Evolutionary conservation across 257 asterid genomes (phyloP), one percentile per base, ranked within the genome.

Genomic region (Penstemon newberryi): DNA sequence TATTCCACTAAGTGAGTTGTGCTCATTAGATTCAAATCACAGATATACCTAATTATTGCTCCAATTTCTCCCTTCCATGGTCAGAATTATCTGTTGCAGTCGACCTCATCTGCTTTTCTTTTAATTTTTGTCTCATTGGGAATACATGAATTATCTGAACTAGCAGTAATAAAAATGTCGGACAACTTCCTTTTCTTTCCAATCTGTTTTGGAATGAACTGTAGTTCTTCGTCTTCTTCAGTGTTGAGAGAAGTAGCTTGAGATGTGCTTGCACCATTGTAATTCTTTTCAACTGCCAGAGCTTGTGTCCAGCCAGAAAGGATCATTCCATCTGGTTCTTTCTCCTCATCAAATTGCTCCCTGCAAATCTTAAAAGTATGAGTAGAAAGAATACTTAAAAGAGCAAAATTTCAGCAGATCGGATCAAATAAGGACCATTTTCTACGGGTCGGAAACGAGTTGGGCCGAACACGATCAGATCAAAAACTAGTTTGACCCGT

Each of bases 301-400:
- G 87, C 76, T 74, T 75, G 83, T 10, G 89, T 87, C 99, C 96
- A 94, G 70, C 99, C 99, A 3, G 84, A 78, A 57, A 94, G 90
- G 69, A 89, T 63, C 96, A 94, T 84, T 69, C 81, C 95, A 69
- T 94, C 99, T 1, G 99, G 96, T 81, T 90, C 99, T 76, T 91
- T 87, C 84, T 87, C 97, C 79, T 84, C 96, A 8, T 94, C 97
- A 65, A 91, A 94, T 71, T 84, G 91, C 67, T 87, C 97, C 83
- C 99, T 94, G 85, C 61, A 73, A 75, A 55, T 44, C 63, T 44
- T 53, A 44, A 33, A 15, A 15, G 18, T 15, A 15, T 15, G 18
- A 1, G 70, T 13, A 51, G 18, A 15, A 15, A 15, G 18, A 15
- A 15, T 15, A 15, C 18, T 15, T 15, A 15, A 15, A 15, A 15